Evolutionary conservation across 441 rosid species (phyloP), one percentile per base, ranked within the genome.

Genomic region (Mallotus japonicus): DNA sequence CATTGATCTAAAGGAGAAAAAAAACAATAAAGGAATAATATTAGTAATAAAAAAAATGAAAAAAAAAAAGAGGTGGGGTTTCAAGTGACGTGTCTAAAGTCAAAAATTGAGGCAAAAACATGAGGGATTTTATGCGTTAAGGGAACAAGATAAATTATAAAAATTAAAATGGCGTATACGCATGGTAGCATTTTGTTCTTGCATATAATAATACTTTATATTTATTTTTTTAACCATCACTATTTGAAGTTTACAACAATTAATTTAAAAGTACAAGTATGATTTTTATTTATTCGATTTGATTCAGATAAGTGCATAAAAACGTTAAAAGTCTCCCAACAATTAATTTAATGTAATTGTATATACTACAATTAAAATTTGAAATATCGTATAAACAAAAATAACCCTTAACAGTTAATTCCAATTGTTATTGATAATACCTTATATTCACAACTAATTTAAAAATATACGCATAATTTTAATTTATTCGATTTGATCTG

Each of bases 91-190:
- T 14, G 16, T 28, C 19, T 11, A 50, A 76, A 76, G 79, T 76
- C 75, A 71, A 65, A 76, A 40, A 2, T 53, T 69, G 78, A 60
- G 77, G 77, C 68, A 17, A 28, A 20, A 10, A 32, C 9, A 56
- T 22, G 42, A 22, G 37, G 67, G 49, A 32, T n/a, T 37, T 50
- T 11, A 67, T 34, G 72, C 59, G 51, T 67, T 47, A 65, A 46
- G 11, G 57, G 66, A 37, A 51, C 58, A 65, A 24, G 70, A 73
- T 64, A 20, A 55, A 56, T 65, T 49, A 49, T 63, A 67, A 51
- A 59, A 37, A 4, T 37, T 37, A 37, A 37, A 50, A 12, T 15
- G 17, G 15, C 0, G 55, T 15, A 17, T 62, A 62, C 66, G 66
- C 50, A 42, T 63, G 24, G 46, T 4, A 44, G 2, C 7, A 28